These are phyloP conservation scores for Leccinum pellstonianum DNA, from an alignment of 768 basidiomycete genomes.

Conservation along the genomic window DNA sequence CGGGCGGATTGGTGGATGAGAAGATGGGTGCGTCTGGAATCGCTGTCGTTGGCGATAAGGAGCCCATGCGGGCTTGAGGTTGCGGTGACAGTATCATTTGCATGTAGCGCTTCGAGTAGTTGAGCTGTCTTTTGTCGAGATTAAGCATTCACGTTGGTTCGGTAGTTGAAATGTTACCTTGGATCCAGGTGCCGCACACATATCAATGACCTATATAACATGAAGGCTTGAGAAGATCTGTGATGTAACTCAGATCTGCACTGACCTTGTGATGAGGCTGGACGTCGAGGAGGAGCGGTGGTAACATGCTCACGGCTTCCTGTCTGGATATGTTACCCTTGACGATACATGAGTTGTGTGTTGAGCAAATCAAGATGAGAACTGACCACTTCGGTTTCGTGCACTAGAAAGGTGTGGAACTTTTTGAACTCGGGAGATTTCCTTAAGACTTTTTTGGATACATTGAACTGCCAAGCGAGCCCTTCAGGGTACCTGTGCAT, in stretches of 20 bases:
- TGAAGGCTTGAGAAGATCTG: neutral
- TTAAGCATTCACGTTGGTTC: neutral
- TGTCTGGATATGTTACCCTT: conserved; percentile 95
- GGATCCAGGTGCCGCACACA: conserved; percentile 98
- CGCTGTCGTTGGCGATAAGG: conserved; percentile 93
- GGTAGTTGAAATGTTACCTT: conserved; percentile 51
- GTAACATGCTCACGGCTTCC: conserved; percentile 99
- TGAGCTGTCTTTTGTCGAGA: conserved; percentile 72
- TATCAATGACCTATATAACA: conserved; percentile 72
- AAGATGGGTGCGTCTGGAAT: conserved; percentile 91
- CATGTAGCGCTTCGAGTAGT: conserved; percentile 91
- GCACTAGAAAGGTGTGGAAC: conserved; percentile 95
- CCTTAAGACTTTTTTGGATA: conserved; percentile 83
- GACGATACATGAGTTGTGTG: neutral
- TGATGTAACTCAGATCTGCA: conserved; percentile 4
- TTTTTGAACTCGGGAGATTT: conserved; percentile 88
- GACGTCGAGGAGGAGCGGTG: conserved; percentile 93
- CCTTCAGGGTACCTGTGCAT: conserved; percentile 82
- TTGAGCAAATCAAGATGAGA: neutral
- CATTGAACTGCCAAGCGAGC: conserved; percentile 96
- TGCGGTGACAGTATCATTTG: conserved; percentile 61
- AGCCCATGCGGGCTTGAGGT: conserved; percentile 79
- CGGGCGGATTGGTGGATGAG: conserved; percentile 97
- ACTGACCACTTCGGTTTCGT: conserved; percentile 94
- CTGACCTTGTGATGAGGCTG: conserved; percentile 81